These are phyloP conservation scores for Cystobasidiaceae sp. DNA, from an alignment of 1,284 basidiomycete species.

Conservation along the genomic window DNA sequence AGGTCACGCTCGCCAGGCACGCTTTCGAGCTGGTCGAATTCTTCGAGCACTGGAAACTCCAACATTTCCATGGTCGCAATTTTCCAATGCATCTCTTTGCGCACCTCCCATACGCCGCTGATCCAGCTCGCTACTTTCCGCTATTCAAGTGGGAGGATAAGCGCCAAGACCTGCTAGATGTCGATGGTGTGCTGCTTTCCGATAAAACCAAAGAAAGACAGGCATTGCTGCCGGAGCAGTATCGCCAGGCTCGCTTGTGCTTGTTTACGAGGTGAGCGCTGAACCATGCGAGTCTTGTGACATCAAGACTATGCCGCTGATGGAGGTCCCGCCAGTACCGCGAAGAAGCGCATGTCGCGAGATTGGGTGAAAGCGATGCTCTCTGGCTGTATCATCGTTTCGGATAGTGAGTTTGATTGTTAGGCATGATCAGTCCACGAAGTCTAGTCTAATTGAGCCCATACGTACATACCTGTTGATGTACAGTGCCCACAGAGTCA, in stretches of 20 bases:
- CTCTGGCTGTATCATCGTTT: slow-evolving; percentile 23
- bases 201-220: not conserved
- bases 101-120: slow-evolving; percentile 8
- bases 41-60: slow-evolving; percentile 35
- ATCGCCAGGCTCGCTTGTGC: slow-evolving; percentile 16
- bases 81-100: slow-evolving; percentile 26
- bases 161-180: not conserved
- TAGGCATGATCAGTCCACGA: not conserved
- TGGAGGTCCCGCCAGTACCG: not conserved
- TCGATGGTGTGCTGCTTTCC: slow-evolving; percentile 12
- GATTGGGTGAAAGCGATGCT: slow-evolving; percentile 30
- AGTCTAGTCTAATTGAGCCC: not conserved
- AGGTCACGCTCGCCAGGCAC: slow-evolving; percentile 29
- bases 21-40: slow-evolving; percentile 36
- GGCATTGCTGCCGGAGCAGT: not conserved
- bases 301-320: not conserved
- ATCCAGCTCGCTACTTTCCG: slow-evolving; percentile 10
- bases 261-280: slow-evolving; percentile 11
- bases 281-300: not conserved
- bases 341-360: slow-evolving; percentile 11
- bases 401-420: slow-evolving; percentile 2
- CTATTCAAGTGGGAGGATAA: not conserved
- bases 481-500: slow-evolving; percentile 12
- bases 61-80: not conserved
- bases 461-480: not conserved